phyloP scores from a whole-genome alignment of 805 yeast genomes.

The Wickerhamiella domercqiae region DNA sequence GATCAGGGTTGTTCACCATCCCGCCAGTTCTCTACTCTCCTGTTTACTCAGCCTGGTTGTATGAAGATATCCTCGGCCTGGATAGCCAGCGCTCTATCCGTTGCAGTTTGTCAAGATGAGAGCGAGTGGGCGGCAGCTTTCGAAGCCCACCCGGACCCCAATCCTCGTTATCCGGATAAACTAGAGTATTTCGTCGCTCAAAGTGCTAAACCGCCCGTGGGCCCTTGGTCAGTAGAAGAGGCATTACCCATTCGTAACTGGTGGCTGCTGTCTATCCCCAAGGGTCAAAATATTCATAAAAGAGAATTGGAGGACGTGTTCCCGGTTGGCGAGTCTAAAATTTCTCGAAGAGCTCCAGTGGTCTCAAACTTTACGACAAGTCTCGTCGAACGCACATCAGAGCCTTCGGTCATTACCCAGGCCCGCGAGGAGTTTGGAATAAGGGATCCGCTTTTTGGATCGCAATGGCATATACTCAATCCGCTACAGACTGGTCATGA shows the following conservation, averaged over 20 bases:
- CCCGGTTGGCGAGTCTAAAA: slow-evolving; percentile 3
- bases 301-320: neutral
- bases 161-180: slow-evolving; percentile 7
- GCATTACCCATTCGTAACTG: slow-evolving; percentile 18
- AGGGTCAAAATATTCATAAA: neutral
- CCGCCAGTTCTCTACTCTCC: too few species aligned
- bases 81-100: too few species aligned
- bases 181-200: slow-evolving; percentile 16
- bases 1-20: slow-evolving; percentile 21
- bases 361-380: neutral
- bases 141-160: slow-evolving; percentile 14
- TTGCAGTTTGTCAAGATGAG: too few species aligned
- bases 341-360: slow-evolving; percentile 11
- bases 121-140: slow-evolving; percentile 16
- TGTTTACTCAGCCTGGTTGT: too few species aligned
- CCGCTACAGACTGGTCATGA: slow-evolving; percentile 62
- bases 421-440: slow-evolving; percentile 43
- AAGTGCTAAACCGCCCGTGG: slow-evolving; percentile 9
- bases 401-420: slow-evolving; percentile 3
- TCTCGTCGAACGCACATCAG: neutral
- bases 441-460: slow-evolving; percentile 63
- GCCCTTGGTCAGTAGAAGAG: slow-evolving; percentile 14
- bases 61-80: too few species aligned
- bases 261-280: slow-evolving; percentile 16
- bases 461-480: slow-evolving; percentile 90